A percentile compares a stretch with the other conserved stretches of the same genome.
Evolutionary conservation across 371 early-diverging fungal species (phyloP).

Genomic region (Dichotomocladium elegans): DNA sequence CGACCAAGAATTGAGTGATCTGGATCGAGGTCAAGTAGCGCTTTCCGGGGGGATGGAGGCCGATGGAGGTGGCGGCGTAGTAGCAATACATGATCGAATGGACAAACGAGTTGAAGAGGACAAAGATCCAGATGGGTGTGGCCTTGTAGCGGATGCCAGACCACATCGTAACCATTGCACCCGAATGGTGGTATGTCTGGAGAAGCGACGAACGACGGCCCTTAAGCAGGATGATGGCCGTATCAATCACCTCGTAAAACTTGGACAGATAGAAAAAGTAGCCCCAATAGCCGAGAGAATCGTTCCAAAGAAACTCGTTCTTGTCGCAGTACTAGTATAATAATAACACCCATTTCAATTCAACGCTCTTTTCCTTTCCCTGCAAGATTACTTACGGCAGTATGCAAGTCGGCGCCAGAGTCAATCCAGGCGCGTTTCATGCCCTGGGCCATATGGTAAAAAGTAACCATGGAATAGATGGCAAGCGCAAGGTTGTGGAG

Average conservation of each 20-base stretch:
- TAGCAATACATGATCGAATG: constrained; percentile 92
- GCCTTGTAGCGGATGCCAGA: constrained; percentile 70
- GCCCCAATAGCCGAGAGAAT: constrained; percentile 69
- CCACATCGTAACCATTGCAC: constrained; percentile 74
- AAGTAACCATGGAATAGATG: constrained; percentile 68
- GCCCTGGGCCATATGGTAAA: constrained; percentile 56
- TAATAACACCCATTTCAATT: neutral
- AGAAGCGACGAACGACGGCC: constrained; percentile 76
- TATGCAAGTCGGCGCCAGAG: constrained; percentile 22
- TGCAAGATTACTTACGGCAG: constrained; percentile 45
- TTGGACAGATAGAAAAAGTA: constrained; percentile 86
- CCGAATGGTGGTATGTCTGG: constrained; percentile 88
- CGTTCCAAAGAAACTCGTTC: constrained; percentile 64
- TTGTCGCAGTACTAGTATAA: constrained; percentile 63
- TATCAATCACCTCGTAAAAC: constrained; percentile 87
- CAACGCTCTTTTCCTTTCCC: neutral
- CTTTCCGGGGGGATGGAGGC: constrained; percentile 79
- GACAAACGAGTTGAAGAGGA: constrained; percentile 84
- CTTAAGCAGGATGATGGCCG: constrained; percentile 79
- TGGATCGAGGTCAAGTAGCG: constrained; percentile 82
- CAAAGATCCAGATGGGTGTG: constrained; percentile 83
- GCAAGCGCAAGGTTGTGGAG: constrained; percentile 72
- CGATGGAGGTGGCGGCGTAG: constrained; percentile 76
- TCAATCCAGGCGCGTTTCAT: constrained; percentile 49
- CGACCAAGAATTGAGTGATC: constrained; percentile 85